Evolutionary conservation across 2,329 filamentous ascomycete species (phyloP).

Genomic region (Verticillium longisporum): DNA sequence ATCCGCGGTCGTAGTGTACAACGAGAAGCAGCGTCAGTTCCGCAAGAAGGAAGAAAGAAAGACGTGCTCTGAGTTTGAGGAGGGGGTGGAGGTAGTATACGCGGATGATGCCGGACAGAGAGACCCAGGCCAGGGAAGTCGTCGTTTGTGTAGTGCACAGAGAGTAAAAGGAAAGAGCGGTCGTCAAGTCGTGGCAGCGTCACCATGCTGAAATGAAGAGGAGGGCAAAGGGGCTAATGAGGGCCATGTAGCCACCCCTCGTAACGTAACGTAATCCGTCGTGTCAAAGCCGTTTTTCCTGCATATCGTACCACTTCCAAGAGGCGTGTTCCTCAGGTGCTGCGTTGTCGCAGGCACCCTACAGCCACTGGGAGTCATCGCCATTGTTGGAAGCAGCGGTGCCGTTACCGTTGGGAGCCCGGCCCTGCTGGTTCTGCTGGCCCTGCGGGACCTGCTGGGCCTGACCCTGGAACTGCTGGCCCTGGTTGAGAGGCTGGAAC

Average conservation of each 20-base stretch:
- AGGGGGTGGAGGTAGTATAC: slow-evolving; percentile 4
- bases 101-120: slow-evolving; percentile 5
- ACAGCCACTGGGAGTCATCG: slow-evolving; percentile 32
- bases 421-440: slow-evolving; percentile 7
- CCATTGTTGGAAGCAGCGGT: slow-evolving; percentile 15
- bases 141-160: slow-evolving; percentile 14
- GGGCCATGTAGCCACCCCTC: slow-evolving; percentile 2
- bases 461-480: neutral
- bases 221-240: slow-evolving; percentile 10
- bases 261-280: slow-evolving; percentile 6
- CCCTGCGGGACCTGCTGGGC: neutral
- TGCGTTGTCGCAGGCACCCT: slow-evolving; percentile 13
- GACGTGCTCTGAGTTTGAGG: slow-evolving; percentile 15
- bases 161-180: slow-evolving; percentile 22
- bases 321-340: neutral
- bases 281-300: slow-evolving; percentile 1
- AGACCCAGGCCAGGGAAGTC: neutral
- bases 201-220: slow-evolving; percentile 23
- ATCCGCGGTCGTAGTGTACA: slow-evolving; percentile 11
- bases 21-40: neutral
- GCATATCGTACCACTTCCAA: slow-evolving; percentile 4
- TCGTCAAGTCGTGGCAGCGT: slow-evolving; percentile 34
- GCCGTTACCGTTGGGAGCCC: slow-evolving; percentile 5
- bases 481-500: neutral
- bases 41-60: neutral